Evolutionary conservation across 768 basidiomycete genomes (phyloP).

Genomic region (Boletus tomentosulus): DNA sequence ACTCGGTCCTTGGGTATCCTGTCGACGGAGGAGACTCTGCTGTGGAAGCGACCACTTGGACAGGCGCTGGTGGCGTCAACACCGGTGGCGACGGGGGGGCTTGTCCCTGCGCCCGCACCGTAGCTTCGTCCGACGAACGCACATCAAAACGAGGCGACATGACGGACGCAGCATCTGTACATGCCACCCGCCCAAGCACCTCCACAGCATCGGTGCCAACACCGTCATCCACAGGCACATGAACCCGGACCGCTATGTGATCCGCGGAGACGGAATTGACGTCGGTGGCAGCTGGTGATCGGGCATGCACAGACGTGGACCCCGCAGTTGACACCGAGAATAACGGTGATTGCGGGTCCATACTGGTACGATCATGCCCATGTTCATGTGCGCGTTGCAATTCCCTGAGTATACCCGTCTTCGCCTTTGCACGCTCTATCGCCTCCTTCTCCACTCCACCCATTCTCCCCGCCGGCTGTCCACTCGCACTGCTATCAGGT

Average conservation of each 20-base stretch:
- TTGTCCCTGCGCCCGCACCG: constrained; percentile 12
- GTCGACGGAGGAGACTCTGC: not conserved
- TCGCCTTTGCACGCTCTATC: constrained; percentile 23
- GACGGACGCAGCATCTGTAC: constrained; percentile 16
- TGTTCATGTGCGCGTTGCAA: constrained; percentile 21
- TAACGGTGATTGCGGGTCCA: constrained; percentile 27
- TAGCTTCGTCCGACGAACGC: constrained; percentile 9
- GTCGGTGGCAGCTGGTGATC: constrained; percentile 13
- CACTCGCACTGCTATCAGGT: constrained; percentile 36
- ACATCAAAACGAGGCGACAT: constrained; percentile 26
- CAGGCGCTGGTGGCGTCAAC: constrained; percentile 15
- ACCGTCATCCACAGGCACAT: constrained; percentile 18
- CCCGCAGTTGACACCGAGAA: constrained; percentile 11
- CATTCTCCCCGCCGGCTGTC: constrained; percentile 23
- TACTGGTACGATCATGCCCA: constrained; percentile 8
- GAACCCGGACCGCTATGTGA: constrained; percentile 7
- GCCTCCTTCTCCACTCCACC: constrained; percentile 29
- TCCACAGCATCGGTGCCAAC: constrained; percentile 16
- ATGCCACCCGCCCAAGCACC: constrained; percentile 14
- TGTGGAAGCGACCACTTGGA: constrained; percentile 6
- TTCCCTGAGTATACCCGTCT: constrained; percentile 21
- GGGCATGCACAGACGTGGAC: constrained; percentile 9
- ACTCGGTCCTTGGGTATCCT: constrained; percentile 1
- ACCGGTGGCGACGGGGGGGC: constrained; percentile 4
- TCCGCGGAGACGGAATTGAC: constrained; percentile 23